Percentiles rank a stretch among this genome's conserved stretches.
These are phyloP conservation scores for Xylaria sp. DNA, from an alignment of 2,329 filamentous ascomycete genomes.

Conservation along the genomic window DNA sequence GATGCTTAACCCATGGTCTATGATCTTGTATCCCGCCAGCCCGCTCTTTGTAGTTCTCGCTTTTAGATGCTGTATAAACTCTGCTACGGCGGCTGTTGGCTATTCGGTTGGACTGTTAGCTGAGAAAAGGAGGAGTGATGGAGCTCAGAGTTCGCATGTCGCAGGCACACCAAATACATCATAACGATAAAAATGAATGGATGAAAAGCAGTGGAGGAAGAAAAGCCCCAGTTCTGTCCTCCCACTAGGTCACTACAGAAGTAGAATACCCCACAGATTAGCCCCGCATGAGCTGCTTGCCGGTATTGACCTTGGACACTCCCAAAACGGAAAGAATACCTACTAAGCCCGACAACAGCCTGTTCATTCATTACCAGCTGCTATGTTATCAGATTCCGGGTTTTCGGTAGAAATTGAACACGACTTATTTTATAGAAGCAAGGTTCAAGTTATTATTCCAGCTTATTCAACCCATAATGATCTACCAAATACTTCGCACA, in stretches of 20 bases:
- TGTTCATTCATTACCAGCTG: not conserved
- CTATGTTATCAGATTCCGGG: no score
- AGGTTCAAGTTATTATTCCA: no score
- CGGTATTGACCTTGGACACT: not conserved
- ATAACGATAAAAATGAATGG: no score
- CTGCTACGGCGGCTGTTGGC: not conserved
- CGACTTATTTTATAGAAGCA: no score
- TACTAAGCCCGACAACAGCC: constrained; percentile 3
- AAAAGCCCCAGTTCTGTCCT: not conserved
- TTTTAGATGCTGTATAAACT: not conserved
- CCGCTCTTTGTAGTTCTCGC: constrained; percentile 4
- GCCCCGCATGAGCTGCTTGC: constrained; percentile 24
- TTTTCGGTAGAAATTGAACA: no score
- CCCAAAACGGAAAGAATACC: constrained; percentile 10
- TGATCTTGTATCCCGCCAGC: not conserved
- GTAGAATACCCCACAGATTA: not conserved
- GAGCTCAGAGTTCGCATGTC: not conserved
- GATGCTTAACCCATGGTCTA: constrained; percentile 34
- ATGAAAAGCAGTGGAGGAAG: not conserved
- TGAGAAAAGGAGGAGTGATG: not conserved
- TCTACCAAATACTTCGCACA: no score
- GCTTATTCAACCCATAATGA: no score
- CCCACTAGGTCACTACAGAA: not conserved
- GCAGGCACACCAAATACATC: not conserved
- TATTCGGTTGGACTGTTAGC: not conserved